Conservation (phyloP, 2,329 filamentous ascomycete species). For the Sporothrix brasiliensis region DNA sequence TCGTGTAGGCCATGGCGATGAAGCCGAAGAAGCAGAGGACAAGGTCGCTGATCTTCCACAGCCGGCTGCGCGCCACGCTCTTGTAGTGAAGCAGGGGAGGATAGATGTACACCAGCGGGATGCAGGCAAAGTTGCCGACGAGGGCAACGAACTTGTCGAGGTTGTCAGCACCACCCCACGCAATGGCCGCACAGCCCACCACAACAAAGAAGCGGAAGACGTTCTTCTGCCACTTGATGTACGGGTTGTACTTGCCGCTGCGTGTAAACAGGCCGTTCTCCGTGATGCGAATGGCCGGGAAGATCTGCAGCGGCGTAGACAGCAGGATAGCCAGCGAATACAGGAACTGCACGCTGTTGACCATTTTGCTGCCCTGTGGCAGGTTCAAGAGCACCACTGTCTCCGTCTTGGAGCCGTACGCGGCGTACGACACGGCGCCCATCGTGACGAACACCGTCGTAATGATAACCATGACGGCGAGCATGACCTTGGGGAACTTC, state of each 20-base stretch:
- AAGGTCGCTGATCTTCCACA: constrained; percentile 73
- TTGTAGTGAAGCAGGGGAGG: constrained; percentile 89
- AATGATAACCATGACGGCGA: constrained; percentile 91
- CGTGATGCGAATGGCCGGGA: constrained; percentile 94
- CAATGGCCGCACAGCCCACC: constrained; percentile 79
- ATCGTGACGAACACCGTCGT: constrained; percentile 87
- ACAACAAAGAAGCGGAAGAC: constrained; percentile 93
- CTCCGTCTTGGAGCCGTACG: constrained; percentile 92
- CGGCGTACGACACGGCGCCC: constrained; percentile 91
- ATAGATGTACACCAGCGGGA: constrained; percentile 96
- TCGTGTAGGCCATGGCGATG: constrained; percentile 90
- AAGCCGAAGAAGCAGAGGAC: constrained; percentile 78
- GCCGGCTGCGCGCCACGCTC: constrained; percentile 70
- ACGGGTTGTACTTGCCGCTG: constrained; percentile 96
- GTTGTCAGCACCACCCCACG: constrained; percentile 89
- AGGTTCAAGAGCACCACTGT: constrained; percentile 96
- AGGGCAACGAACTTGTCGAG: constrained; percentile 96
- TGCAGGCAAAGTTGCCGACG: constrained; percentile 96
- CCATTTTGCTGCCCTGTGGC: constrained; percentile 90
- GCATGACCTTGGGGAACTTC: constrained; percentile 88
- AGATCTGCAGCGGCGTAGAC: constrained; percentile 93
- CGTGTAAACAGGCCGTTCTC: constrained; percentile 92
- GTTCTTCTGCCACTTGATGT: constrained; percentile 99
- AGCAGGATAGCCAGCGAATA: constrained; percentile 98
- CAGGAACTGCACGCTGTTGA: constrained; percentile 93